phyloP scores from a whole-genome alignment of 192 early-diverging fungal species.

The Chytriomyces sp. region DNA sequence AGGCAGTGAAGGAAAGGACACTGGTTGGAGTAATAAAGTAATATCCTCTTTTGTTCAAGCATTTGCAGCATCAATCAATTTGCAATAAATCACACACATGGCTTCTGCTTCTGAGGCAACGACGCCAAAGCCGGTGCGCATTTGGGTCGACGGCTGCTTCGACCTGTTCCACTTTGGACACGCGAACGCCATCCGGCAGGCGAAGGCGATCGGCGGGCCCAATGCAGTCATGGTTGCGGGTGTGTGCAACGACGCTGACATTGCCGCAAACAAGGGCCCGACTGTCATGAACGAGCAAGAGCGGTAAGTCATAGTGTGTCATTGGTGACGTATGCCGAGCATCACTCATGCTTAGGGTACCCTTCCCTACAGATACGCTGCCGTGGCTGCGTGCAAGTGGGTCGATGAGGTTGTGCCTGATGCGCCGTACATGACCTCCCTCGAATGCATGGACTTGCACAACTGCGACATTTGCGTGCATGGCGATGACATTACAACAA shows the following conservation, averaged over 20 bases:
- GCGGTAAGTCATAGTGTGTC: conserved; percentile 55
- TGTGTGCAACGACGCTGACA: conserved; percentile 93
- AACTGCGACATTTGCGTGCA: conserved; percentile 95
- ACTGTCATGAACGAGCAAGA: conserved; percentile 97
- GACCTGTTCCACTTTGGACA: conserved; percentile 94
- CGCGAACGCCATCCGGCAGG: conserved; percentile 93
- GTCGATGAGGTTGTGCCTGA: conserved; percentile 89
- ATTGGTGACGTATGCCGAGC: neutral
- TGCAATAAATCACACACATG: no score
- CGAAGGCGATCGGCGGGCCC: conserved; percentile 81
- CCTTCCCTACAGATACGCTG: conserved; percentile 71
- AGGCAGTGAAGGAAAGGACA: no score
- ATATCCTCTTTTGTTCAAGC: no score
- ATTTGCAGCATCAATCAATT: no score
- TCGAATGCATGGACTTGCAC: conserved; percentile 85
- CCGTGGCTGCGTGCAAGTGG: conserved; percentile 97
- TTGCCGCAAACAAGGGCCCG: conserved; percentile 93
- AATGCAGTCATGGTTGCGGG: conserved; percentile 89
- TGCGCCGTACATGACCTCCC: conserved; percentile 89
- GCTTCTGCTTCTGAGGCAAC: neutral
- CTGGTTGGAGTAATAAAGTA: no score
- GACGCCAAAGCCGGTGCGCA: neutral
- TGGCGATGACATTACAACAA: conserved; percentile 96
- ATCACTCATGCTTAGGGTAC: neutral
- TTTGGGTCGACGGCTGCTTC: conserved; percentile 89